Percentiles rank a stretch among this genome's conserved stretches.
Evolutionary conservation across 2,329 filamentous ascomycete species (phyloP).

Genomic region (Pseudogymnoascus sp.): DNA sequence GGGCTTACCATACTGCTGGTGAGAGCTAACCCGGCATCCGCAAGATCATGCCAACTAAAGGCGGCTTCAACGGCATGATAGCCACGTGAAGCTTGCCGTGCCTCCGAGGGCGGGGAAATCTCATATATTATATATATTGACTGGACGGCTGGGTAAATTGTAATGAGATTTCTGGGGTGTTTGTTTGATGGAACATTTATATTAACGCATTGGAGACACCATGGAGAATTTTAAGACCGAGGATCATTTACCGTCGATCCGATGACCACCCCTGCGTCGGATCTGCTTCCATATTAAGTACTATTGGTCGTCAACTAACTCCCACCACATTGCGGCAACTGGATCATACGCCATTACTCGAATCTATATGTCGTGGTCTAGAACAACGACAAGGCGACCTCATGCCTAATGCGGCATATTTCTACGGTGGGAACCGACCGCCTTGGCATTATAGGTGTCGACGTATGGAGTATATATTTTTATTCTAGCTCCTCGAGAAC

Average conservation of each 20-base stretch:
- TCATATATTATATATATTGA: constrained; percentile 1
- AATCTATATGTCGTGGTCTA: neutral
- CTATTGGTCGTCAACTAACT: neutral
- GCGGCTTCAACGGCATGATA: neutral
- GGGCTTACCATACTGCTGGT: neutral
- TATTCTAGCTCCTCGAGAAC: neutral
- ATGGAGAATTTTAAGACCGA: constrained; percentile 3
- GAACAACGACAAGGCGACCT: neutral
- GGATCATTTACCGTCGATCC: constrained; percentile 7
- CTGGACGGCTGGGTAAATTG: neutral
- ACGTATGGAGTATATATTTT: neutral
- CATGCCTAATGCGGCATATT: neutral
- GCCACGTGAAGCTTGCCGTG: neutral
- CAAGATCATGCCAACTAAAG: neutral
- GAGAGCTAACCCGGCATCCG: neutral
- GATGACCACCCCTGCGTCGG: neutral
- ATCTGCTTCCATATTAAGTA: constrained; percentile 3
- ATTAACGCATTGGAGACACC: neutral
- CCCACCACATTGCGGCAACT: neutral
- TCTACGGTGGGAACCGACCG: neutral
- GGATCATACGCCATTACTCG: neutral
- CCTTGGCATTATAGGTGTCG: neutral
- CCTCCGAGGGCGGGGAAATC: neutral
- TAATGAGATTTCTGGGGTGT: neutral
- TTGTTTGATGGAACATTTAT: constrained; percentile 8